Base-by-base conservation (phyloP, 2,329 filamentous ascomycete species). In the Colletotrichum lupini region DNA sequence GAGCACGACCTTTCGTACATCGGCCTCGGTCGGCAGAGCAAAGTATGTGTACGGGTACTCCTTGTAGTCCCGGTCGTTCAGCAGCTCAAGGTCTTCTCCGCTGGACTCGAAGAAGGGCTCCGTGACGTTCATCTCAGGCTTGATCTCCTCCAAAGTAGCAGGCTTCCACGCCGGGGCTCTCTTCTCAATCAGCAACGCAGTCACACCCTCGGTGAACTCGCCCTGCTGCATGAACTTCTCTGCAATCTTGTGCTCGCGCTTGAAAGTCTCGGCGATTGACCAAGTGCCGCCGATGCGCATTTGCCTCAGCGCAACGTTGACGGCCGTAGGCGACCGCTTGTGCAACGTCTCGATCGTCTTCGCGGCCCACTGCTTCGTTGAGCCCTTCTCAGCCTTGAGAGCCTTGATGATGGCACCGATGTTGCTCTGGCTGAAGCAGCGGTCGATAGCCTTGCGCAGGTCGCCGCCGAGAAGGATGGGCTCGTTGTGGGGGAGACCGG, bases 201-300 rank as follows among this genome's bases (percentile, higher is more conserved):
- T 91, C n/a, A 99, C 96, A 67, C 97, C 97, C 84, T 97, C 94
- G 56, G 92, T 92, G 80, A 99, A 99, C 83, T 99, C 97, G 5
- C 91, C 93, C 81, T 97, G 93, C 69, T 88, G 88, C 96, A 99
- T 98, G 86, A 99, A 98, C 75, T 91, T 90, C 72, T 89, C 86
- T 2, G 96, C 95, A 73, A 99, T 95, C 79, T 93, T 89, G 83
- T 97, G 90, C 85, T 99, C 97, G 75, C 91, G 91, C 80, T 92
- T 87, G 87, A 98, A 99, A 1, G 96, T 92, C 83, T 98, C 90
- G 19, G 89, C 86, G 78, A 99, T 98, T 75, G 88, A 88, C 97
- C 97, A 98, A 42, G 86, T 80, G 77, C 85, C 84, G 73, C 94
- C 95, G 61, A 93, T 83, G 76, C 92, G 92, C 90, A 98, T 93